These are phyloP conservation scores for Yamadazyma phyllophila DNA, from an alignment of 805 yeast species.

Conservation along the genomic window DNA sequence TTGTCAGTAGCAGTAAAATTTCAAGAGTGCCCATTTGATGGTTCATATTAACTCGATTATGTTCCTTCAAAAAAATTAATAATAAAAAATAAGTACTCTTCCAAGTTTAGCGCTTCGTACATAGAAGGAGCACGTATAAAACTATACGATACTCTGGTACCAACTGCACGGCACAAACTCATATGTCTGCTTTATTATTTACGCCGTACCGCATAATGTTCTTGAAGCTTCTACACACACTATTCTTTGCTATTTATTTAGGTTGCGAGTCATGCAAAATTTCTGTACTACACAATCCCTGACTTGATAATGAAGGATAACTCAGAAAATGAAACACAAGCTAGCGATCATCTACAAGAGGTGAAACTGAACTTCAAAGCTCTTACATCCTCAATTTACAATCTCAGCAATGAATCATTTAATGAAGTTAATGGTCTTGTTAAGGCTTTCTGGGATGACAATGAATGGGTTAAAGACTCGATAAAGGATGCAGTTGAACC, in stretches of 20 bases:
- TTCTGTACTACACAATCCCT: not conserved
- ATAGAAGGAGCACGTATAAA: no score
- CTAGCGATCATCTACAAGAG: conserved; percentile 20
- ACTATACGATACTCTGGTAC: no score
- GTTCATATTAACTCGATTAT: no score
- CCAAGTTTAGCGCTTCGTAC: no score
- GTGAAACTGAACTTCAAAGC: conserved; percentile 24
- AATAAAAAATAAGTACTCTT: no score
- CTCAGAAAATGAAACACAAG: conserved; percentile 22
- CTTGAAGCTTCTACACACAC: not conserved
- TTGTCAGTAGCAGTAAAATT: no score
- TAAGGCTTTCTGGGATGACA: conserved; percentile 11
- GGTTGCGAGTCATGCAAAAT: conserved; percentile 1
- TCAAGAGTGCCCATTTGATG: no score
- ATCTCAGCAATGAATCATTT: conserved; percentile 22
- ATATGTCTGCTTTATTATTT: not conserved
- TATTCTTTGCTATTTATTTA: not conserved
- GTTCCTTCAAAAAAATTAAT: no score
- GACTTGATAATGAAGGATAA: conserved; percentile 13
- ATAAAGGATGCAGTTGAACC: not conserved
- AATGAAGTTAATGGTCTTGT: conserved; percentile 22
- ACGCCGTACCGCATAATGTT: not conserved
- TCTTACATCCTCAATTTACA: conserved; percentile 24
- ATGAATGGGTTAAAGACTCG: not conserved
- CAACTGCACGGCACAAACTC: no score